Evolutionary conservation across 2,329 filamentous ascomycete species (phyloP), one percentile per base, ranked within the genome.

Genomic region (Pochonia chlamydosporia): DNA sequence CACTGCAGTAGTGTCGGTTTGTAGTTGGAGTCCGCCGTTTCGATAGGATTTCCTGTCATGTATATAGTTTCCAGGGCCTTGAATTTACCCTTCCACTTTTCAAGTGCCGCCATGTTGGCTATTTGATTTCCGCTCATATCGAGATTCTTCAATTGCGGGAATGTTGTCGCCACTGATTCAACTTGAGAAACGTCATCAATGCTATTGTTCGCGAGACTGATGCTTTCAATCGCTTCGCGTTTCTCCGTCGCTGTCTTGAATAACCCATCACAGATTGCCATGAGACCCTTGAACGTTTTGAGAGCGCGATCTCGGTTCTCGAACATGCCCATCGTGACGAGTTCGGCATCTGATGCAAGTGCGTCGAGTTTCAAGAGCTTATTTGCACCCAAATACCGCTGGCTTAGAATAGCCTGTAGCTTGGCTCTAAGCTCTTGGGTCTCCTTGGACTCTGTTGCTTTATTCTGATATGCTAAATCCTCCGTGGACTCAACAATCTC

Each of bases 261-360:
- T 16, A 85, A 78, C 51, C 81, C 72, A 45, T 95, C 84, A 63
- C 88, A 90, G 40, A 96, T 83, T 49, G 81, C 82, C 87, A 97
- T 95, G 52, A 97, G 75, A 1, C 88, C 92, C 44, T 87, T 88
- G 69, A 97, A 96, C 52, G 96, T 87, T 64, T 96, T 99, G 53
- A 86, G 79, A 40, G 87, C 82, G 1, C 83, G 84, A 3, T 84
- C 81, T 49, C 78, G 79, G 49, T 73, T 81, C 52, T 82, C 78
- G 62, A 95, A 90, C 59, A 92, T 86, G 31, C 87, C 87, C 66
- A 90, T 82, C 36, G 78, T 74, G 46, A 82, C 73, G 4, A 97
- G 77, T 49, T 84, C 79, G 2, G 81, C 70, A 58, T 97, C 92
- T 41, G 78, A 72, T 26, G 79, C 84, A 9, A 97, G 79, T 1